Evolutionary conservation across 2,329 filamentous ascomycete species (phyloP), one percentile per base, ranked within the genome.

Genomic region (Dactylonectria estremocensis): DNA sequence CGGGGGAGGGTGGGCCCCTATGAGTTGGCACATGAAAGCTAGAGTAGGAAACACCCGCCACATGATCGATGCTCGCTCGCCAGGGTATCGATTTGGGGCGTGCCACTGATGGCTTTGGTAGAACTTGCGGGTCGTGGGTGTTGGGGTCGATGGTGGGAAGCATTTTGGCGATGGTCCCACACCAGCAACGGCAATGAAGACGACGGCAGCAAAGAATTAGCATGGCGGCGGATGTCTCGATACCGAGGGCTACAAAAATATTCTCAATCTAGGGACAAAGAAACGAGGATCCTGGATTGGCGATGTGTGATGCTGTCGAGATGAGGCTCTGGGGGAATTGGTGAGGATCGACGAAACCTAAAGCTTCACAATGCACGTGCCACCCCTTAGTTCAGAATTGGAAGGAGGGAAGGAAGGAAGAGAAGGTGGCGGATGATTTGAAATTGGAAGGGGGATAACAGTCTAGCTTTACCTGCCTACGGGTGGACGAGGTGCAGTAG

Each of bases 281-380:
- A 18, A 35, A 13, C 6, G 14, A 18, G 11, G 31, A 13, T 31
- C n/a, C 8, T 13, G 31, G 31, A 10, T n/a, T 11, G 18, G 24
- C 20, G 28, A 18, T 35, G 50, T 28, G 14, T 35, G 50, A 35
- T 53, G 50, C 20, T 35, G 50, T 53, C 10, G 35, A 31, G 33
- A 20, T 53, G 50, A 53, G 50, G 50, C 50, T 53, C 31, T 18
- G 20, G 24, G 24, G 33, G 1, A n/a, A 33, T 5, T 20, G n/a
- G 50, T 7, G 48, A 50, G n/a, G 50, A 35, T 37, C 50, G 50
- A 20, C 50, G 8, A n/a, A n/a, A 18, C 33, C 28, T 18, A 35
- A 16, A 35, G n/a, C 28, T 18, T 53, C 33, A 31, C 16, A 18
- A 53, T 18, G 49, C 49, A 53, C 50, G 50, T 53, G 50, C 50